Evolutionary conservation across 2,329 filamentous ascomycete genomes (phyloP).

Genomic region (Cytospora paraplurivora): DNA sequence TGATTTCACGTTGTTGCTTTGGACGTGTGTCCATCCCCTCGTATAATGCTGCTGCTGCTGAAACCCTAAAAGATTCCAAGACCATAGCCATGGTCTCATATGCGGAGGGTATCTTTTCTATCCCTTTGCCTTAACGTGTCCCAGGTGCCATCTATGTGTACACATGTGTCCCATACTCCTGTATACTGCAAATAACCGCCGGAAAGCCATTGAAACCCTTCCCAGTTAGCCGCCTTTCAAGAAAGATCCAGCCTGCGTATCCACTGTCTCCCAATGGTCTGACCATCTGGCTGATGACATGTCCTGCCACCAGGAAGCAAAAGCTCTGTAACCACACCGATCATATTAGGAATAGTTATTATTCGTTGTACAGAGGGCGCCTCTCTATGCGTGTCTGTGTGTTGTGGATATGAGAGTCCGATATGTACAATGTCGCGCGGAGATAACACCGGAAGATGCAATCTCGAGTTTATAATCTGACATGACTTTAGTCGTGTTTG

Average conservation of each 20-base stretch:
- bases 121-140: background rate
- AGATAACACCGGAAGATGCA: background rate
- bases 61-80: background rate
- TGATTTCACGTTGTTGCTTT: background rate
- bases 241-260: constrained; percentile 19
- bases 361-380: background rate
- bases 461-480: background rate
- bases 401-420: no score
- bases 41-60: background rate
- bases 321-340: background rate
- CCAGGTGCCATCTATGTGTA: background rate
- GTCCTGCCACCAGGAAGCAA: background rate
- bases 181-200: constrained; percentile 22
- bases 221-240: constrained; percentile 15
- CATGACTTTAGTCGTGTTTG: background rate
- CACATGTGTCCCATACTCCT: constrained; percentile 1
- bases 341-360: background rate
- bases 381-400: no score
- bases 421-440: constrained; percentile 23
- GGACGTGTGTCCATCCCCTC: background rate
- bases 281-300: background rate
- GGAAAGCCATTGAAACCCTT: background rate
- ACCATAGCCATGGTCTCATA: background rate
- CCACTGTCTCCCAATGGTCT: background rate
- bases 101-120: constrained; percentile 13